Evolutionary conservation across 1,284 basidiomycete genomes (phyloP).

Genomic region (Cryptococcus sp.): DNA sequence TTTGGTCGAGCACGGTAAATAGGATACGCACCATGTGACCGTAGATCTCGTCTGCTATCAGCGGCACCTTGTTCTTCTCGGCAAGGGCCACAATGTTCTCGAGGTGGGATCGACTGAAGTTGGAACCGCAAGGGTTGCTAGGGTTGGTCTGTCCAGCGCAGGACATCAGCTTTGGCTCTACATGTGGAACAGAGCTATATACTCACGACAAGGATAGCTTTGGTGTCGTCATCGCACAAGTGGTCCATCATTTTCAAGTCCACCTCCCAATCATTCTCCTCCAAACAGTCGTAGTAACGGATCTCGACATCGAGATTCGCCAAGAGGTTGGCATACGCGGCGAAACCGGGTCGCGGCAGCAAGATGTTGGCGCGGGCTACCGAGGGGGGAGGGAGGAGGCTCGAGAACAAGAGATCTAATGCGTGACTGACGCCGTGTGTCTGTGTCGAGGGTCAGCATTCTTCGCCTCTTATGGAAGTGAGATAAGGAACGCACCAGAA

Average conservation of each 20-base stretch:
- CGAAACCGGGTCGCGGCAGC: conserved; percentile 49
- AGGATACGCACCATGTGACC: conserved; percentile 39
- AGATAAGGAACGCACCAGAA: conserved; percentile 29
- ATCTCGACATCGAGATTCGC: conserved; percentile 40
- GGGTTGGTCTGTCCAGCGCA: conserved; percentile 44
- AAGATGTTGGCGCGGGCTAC: conserved; percentile 40
- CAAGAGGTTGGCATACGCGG: conserved; percentile 47
- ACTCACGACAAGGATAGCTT: conserved; percentile 46
- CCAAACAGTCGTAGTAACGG: conserved; percentile 48
- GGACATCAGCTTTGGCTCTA: conserved; percentile 1
- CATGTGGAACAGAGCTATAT: not conserved
- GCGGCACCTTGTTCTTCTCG: conserved; percentile 41
- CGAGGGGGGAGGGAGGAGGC: conserved; percentile 36
- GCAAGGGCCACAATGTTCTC: conserved; percentile 41
- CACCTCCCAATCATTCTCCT: conserved; percentile 48
- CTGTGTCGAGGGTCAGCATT: conserved; percentile 18
- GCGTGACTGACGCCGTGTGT: conserved; percentile 46
- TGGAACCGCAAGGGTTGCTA: conserved; percentile 52
- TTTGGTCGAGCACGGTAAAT: not conserved
- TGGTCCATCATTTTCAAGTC: conserved; percentile 44
- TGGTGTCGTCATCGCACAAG: conserved; percentile 49
- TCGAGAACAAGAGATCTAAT: conserved; percentile 41
- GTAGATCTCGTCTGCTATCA: conserved; percentile 53
- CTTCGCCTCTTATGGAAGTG: not conserved
- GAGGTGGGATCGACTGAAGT: conserved; percentile 45